phyloP scores from a whole-genome alignment of 345 rosid genomes.

The Xanthoceras sorbifolium region DNA sequence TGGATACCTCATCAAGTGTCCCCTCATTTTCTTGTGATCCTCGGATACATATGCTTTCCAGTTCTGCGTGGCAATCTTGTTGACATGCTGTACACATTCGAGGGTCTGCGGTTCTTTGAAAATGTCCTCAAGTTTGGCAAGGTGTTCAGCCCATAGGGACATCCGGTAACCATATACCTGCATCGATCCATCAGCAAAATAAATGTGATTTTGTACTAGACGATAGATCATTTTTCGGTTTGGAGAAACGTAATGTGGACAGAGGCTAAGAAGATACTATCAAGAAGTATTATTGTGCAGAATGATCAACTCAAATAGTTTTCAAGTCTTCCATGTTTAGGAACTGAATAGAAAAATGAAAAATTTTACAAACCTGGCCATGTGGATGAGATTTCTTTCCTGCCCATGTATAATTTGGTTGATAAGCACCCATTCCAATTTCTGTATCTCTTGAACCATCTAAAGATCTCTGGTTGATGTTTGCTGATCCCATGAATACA shows the following conservation, averaged over 20 bases:
- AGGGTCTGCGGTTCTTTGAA: constrained; percentile 41
- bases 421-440: constrained; percentile 76
- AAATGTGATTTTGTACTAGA: neutral
- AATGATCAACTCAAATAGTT: too few relatives aligned
- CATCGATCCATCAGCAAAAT: constrained; percentile 2
- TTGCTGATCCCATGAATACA: constrained; percentile 68
- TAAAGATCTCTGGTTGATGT: constrained; percentile 76
- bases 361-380: constrained; percentile 66
- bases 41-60: constrained; percentile 53
- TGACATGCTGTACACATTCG: constrained; percentile 46
- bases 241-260: neutral
- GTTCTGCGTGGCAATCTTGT: constrained; percentile 39
- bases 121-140: constrained; percentile 44
- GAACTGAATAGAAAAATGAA: too few relatives aligned
- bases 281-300: too few relatives aligned
- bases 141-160: constrained; percentile 76
- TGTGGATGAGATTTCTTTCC: constrained; percentile 47
- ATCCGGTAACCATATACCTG: constrained; percentile 68
- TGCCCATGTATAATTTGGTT: constrained; percentile 64
- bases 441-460: constrained; percentile 83
- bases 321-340: too few relatives aligned
- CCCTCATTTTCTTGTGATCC: constrained; percentile 49
- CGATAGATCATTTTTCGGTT: neutral
- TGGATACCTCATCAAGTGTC: constrained; percentile 65
- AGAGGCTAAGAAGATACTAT: too few relatives aligned